phyloP scores from a whole-genome alignment of 495 filamentous ascomycete genomes.

The Penicillium manginii region DNA sequence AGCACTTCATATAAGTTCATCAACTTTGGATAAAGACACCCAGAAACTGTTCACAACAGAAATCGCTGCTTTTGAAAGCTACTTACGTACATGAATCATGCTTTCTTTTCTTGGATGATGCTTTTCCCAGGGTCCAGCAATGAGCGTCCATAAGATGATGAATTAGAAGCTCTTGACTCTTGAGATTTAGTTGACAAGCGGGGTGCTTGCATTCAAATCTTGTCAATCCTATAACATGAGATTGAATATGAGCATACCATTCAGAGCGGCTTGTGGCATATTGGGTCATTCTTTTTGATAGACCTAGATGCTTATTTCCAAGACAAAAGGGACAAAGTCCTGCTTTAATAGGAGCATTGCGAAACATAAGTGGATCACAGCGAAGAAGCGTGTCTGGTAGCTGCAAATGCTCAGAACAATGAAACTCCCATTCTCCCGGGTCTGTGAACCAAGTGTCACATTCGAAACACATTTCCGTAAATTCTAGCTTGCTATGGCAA shows the following conservation, averaged over 20 bases:
- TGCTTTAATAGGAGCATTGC: slow-evolving; percentile 1
- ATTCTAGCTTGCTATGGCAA: neutral
- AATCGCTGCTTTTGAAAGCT: too few species aligned
- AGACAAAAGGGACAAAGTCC: slow-evolving; percentile 1
- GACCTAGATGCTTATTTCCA: neutral
- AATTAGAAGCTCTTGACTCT: neutral
- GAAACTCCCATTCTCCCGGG: slow-evolving; percentile 9
- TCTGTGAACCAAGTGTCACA: slow-evolving; percentile 18
- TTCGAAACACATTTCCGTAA: slow-evolving; percentile 19
- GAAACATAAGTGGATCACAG: neutral
- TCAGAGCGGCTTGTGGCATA: neutral
- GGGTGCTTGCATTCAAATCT: neutral
- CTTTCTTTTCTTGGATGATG: neutral
- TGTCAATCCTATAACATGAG: neutral
- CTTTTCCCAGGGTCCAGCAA: neutral
- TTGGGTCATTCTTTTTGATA: neutral
- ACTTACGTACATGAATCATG: neutral
- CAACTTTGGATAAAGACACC: too few species aligned
- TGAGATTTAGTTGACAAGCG: neutral
- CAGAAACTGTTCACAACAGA: too few species aligned
- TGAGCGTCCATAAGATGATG: neutral
- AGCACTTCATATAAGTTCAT: too few species aligned
- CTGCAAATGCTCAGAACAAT: neutral
- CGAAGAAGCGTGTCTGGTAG: neutral
- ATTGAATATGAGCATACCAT: neutral